A percentile compares a stretch with the other conserved stretches of the same genome.
Conservation (phyloP, 768 basidiomycete species). For the Trametes meyenii region DNA sequence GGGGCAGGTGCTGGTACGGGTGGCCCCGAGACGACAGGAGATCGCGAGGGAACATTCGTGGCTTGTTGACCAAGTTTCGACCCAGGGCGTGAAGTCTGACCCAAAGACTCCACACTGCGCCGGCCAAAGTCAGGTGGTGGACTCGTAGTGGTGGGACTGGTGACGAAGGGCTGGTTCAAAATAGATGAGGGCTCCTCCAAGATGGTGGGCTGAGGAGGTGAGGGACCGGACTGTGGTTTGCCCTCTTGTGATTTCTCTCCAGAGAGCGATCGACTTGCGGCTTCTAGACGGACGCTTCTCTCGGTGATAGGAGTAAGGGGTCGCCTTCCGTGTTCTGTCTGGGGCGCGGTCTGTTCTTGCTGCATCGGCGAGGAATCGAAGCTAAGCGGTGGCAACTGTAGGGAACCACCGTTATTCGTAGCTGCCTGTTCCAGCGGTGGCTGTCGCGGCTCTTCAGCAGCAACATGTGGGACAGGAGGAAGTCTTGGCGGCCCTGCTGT, state of each 20-base stretch:
- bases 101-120: constrained; percentile 41
- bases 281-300: constrained; percentile 36
- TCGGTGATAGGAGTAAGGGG: constrained; percentile 73
- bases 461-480: constrained; percentile 30
- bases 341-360: constrained; percentile 3
- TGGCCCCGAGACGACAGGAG: not conserved
- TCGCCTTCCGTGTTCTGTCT: constrained; percentile 29
- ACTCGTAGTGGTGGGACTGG: constrained; percentile 34
- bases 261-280: constrained; percentile 27
- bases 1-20: not conserved
- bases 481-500: constrained; percentile 26
- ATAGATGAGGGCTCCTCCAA: constrained; percentile 22
- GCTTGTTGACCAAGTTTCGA: constrained; percentile 36
- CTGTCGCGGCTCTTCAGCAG: constrained; percentile 1
- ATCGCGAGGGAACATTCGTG: constrained; percentile 6
- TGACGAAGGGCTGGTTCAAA: constrained; percentile 23
- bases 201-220: constrained; percentile 6
- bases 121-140: constrained; percentile 22
- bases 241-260: constrained; percentile 18
- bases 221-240: not conserved
- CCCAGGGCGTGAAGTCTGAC: constrained; percentile 40
- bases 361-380: constrained; percentile 40
- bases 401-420: constrained; percentile 23
- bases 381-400: constrained; percentile 64
- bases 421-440: constrained; percentile 15